These are phyloP conservation scores for Talaromyces nanjingensis DNA, from an alignment of 495 filamentous ascomycete species.

Conservation along the genomic window DNA sequence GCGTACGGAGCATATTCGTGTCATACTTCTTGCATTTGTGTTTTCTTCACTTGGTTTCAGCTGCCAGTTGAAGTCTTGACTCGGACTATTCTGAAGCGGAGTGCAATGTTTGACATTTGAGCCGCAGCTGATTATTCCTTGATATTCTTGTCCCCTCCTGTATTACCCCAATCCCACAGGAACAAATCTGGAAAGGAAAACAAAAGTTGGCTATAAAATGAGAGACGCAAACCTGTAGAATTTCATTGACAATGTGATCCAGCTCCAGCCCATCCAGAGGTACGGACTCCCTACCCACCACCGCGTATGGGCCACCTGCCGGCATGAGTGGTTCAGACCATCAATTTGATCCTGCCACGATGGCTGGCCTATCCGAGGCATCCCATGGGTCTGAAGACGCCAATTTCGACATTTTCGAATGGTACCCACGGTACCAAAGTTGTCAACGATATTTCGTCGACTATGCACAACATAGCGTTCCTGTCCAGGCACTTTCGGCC, in stretches of 20 bases:
- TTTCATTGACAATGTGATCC: not conserved
- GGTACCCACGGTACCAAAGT: conserved; percentile 87
- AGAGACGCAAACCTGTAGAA: not conserved
- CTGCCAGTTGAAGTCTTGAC: not conserved
- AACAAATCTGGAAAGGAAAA: not conserved
- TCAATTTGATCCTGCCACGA: conserved; percentile 34
- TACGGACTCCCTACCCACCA: not conserved
- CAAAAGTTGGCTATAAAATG: not conserved
- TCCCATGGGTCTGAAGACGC: conserved; percentile 31
- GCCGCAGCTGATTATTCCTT: not conserved
- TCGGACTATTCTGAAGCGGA: not conserved
- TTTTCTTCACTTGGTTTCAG: not conserved
- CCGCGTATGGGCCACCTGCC: conserved; percentile 6
- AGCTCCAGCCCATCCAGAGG: not conserved
- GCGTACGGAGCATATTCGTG: not conserved
- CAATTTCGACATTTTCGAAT: conserved; percentile 75
- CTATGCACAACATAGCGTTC: conserved; percentile 75
- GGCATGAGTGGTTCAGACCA: conserved; percentile 27
- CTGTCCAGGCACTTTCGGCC: conserved; percentile 82
- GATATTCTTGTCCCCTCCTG: not conserved
- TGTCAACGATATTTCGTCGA: conserved; percentile 93
- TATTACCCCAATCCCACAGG: not conserved
- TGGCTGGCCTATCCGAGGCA: conserved; percentile 30
- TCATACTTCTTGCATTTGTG: not conserved
- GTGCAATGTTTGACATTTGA: not conserved